Evolutionary conservation across 371 early-diverging fungal species (phyloP), one percentile per base, ranked within the genome.

Genomic region (Fennellomyces sp.): DNA sequence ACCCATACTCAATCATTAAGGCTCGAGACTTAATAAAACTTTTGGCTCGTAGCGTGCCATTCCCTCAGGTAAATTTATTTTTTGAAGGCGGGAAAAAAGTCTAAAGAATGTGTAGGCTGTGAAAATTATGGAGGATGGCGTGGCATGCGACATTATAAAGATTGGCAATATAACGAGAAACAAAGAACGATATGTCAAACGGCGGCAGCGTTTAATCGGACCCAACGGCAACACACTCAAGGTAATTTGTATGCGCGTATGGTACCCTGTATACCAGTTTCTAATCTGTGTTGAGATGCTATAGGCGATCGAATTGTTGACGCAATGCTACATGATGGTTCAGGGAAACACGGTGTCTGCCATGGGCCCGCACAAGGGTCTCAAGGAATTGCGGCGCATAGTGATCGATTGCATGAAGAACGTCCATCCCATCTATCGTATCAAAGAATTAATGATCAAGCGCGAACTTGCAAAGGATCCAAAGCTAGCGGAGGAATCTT

Each of bases 391-490:
- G 21, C 88, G 97, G 36, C 82, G 92, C 38, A 91, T 99, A 47
- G 91, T 99, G 1, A 65, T 93, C 27, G 98, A 98, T 76, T 98
- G 99, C 69, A 95, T 99, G 94, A 94, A 96, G 63, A 99, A 99
- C 76, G 84, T 99, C 28, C 99, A 99, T 73, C 99, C 99, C 15
- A 96, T 99, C 63, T 99, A 99, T 78, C 96, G 99, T 72, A 98
- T 99, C 76, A 99, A 99, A 80, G 95, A 96, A 79, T 76, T 99
- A 35, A 99, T 99, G 97, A 97, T 99, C 70, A 96, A 97, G 66
- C 90, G 97, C 52, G 99, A 99, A 70, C 80, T 99, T 29, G 94
- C 94, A 29, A 97, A 97, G 70, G 99, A 99, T 78, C 93, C 94
- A 1, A 94, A 92, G 57, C 83, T 98, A 60, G 94, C 94, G 38